Evolutionary conservation across 164 flowering plant species (phyloP).

Genomic region (Paratinospora sagittata): DNA sequence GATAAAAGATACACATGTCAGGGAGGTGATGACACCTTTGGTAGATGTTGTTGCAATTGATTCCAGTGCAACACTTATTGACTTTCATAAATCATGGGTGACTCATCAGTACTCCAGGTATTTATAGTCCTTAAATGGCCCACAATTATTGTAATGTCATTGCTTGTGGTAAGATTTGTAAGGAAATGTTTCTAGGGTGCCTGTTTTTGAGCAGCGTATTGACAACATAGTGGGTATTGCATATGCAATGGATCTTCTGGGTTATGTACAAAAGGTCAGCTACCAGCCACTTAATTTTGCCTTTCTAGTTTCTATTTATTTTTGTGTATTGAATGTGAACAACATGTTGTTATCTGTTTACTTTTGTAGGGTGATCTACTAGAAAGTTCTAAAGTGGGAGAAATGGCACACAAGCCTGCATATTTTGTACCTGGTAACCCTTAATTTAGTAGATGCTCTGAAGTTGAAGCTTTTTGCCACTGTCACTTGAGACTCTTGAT

Average conservation of each 20-base stretch:
- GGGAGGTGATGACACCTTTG: conserved; percentile 99
- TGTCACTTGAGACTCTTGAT: neutral
- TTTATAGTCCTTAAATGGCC: neutral
- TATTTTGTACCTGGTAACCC: conserved; percentile 92
- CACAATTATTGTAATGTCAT: neutral
- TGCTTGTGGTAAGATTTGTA: conserved; percentile 8
- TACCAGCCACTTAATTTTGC: conserved; percentile 9
- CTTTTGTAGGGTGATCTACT: conserved; percentile 96
- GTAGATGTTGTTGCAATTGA: conserved; percentile 99
- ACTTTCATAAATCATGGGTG: conserved; percentile 80
- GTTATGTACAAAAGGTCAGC: conserved; percentile 81
- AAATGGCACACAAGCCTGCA: conserved; percentile 95
- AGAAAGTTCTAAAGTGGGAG: conserved; percentile 75
- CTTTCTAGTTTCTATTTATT: conserved; percentile 5
- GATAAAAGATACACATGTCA: conserved; percentile 94
- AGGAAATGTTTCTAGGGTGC: conserved; percentile 52
- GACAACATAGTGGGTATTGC: conserved; percentile 98
- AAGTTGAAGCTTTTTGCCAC: neutral
- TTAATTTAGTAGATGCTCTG: neutral
- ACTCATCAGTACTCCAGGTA: conserved; percentile 97
- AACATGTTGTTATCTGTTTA: conserved; percentile 42
- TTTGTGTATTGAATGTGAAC: conserved; percentile 19
- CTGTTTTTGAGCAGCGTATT: conserved; percentile 97
- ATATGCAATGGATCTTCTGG: conserved; percentile 97
- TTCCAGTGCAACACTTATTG: conserved; percentile 74